Evolutionary conservation across 305 asterid species (phyloP).

Genomic region (Fraxinus latifolia): DNA sequence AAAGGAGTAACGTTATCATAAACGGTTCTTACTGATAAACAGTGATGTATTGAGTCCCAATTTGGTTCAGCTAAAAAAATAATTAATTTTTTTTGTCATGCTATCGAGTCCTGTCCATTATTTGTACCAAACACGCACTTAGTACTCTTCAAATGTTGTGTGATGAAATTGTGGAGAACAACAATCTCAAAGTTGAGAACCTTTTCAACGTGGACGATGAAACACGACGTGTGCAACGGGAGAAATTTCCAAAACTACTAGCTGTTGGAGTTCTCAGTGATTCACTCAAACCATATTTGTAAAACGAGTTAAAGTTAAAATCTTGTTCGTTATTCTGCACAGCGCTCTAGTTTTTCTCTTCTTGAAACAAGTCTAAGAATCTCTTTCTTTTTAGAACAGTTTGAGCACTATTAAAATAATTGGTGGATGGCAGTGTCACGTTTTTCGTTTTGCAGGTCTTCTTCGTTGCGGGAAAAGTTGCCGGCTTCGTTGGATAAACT

Average conservation of each 20-base stretch:
- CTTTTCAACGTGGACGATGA: not conserved
- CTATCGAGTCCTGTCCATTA: not conserved
- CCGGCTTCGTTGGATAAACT: constrained; percentile 83
- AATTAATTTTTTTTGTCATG: not conserved
- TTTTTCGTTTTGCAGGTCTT: constrained; percentile 49
- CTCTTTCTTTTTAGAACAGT: not conserved
- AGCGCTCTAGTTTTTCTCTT: not conserved
- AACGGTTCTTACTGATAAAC: too few relatives aligned
- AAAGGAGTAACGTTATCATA: not conserved
- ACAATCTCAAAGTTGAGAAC: not conserved
- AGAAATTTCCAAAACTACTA: too few relatives aligned
- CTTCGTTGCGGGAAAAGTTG: constrained; percentile 97
- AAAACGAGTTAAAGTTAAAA: not conserved
- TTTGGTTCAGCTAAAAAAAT: not conserved
- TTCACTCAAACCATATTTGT: not conserved
- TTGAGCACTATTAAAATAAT: not conserved
- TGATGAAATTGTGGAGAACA: not conserved
- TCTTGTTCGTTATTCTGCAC: not conserved
- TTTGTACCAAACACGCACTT: not conserved
- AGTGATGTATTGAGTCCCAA: not conserved
- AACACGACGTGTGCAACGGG: not conserved
- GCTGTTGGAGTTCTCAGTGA: not conserved
- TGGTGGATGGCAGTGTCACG: not conserved
- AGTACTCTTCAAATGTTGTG: not conserved
- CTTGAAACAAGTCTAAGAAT: not conserved